These are phyloP conservation scores for Nothophytophthora sp. DNA, from an alignment of 352 stramenopile species.

Conservation along the genomic window DNA sequence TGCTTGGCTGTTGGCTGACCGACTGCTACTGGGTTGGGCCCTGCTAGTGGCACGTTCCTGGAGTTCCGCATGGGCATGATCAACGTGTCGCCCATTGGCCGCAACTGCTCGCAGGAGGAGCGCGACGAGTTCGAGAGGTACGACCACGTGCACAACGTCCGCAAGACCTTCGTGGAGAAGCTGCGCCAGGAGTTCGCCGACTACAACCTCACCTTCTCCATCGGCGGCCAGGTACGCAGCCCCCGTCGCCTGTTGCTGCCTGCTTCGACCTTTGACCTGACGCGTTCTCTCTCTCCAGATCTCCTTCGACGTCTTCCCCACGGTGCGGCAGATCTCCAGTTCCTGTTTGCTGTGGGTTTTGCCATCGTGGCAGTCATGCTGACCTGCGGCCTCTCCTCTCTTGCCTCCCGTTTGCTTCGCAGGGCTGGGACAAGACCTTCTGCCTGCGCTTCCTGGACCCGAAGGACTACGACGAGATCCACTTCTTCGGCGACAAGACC, in stretches of 20 bases:
- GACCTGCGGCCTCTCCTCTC: neutral
- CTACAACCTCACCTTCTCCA: conserved; percentile 97
- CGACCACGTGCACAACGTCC: conserved; percentile 93
- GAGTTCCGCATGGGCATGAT: conserved; percentile 99
- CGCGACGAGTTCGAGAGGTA: conserved; percentile 98
- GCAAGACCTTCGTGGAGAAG: conserved; percentile 95
- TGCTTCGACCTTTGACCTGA: neutral
- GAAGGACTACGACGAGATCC: conserved; percentile 98
- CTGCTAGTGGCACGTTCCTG: conserved; percentile 95
- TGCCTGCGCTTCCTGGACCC: conserved; percentile 94
- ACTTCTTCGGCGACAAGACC: conserved; percentile 99
- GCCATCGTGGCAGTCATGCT: neutral
- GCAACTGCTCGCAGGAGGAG: conserved; percentile 98
- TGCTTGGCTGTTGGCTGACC: neutral
- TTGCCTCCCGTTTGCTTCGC: neutral
- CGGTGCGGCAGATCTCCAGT: conserved; percentile 26
- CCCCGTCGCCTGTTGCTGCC: neutral
- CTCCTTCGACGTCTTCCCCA: conserved; percentile 98
- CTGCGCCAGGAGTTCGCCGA: conserved; percentile 95
- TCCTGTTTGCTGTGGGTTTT: too few species aligned
- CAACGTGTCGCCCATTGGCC: conserved; percentile 98
- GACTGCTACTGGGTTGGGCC: neutral
- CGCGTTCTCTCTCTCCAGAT: conserved; percentile 61
- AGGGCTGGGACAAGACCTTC: conserved; percentile 99
- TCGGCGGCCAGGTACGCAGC: conserved; percentile 90